phyloP scores from a whole-genome alignment of 805 yeast species.

The Starmera quercuum region DNA sequence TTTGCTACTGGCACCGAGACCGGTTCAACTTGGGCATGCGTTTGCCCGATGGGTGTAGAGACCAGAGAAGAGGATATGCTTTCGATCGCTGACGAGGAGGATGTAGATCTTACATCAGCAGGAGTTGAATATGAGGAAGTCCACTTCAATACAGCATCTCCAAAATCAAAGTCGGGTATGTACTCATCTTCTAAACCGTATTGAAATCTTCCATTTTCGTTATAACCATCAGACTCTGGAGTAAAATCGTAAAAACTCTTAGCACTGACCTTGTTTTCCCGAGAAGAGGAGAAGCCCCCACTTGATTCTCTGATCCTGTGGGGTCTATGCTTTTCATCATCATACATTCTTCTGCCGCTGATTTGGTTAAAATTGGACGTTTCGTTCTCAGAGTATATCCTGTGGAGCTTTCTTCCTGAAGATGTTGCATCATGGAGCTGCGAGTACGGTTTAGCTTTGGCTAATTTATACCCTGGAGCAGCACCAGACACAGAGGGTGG shows the following conservation, averaged over 20 bases:
- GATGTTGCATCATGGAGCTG: conserved; percentile 13
- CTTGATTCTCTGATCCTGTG: conserved; percentile 6
- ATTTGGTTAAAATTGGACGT: conserved; percentile 47
- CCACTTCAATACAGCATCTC: conserved; percentile 43
- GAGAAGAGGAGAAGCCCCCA: not conserved
- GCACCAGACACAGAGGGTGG: too few species aligned
- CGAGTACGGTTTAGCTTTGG: conserved; percentile 16
- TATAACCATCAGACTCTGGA: not conserved
- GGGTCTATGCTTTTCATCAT: conserved; percentile 46
- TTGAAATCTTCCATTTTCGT: not conserved
- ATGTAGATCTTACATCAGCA: conserved; percentile 10
- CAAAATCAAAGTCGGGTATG: conserved; percentile 62
- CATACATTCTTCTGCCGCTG: conserved; percentile 47
- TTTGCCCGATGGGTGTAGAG: conserved; percentile 17
- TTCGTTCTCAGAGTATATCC: conserved; percentile 63
- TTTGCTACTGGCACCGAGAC: conserved; percentile 25
- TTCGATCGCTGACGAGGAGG: conserved; percentile 5
- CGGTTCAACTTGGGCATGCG: conserved; percentile 28
- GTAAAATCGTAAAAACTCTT: conserved; percentile 3
- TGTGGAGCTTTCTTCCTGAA: conserved; percentile 29
- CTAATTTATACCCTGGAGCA: not conserved
- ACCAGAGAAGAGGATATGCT: conserved; percentile 11
- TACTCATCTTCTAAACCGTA: conserved; percentile 68
- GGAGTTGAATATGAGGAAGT: conserved; percentile 16
- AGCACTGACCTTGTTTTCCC: not conserved